Evolutionary conservation across 2,329 filamentous ascomycete species (phyloP), one percentile per base, ranked within the genome.

Genomic region (Nigrospora oryzae): DNA sequence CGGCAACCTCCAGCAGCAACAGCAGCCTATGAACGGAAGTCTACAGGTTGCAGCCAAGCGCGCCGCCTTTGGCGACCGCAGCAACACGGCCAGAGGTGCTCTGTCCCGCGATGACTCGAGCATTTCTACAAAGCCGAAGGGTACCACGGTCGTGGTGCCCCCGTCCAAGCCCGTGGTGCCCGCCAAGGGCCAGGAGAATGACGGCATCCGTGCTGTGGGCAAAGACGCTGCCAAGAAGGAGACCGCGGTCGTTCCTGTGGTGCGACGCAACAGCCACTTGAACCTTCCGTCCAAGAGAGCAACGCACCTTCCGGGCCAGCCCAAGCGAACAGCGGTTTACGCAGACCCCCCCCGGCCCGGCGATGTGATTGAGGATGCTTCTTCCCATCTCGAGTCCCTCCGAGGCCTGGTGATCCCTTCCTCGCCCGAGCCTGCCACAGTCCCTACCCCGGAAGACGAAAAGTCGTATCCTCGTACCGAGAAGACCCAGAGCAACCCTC

Each of bases 21-120:
- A n/a, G 39, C 71, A 71, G 53, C 57, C 77, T 48, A 61, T 74
- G 49, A 69, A 74, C 49, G 73, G 70, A 41, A 73, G 70, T 35
- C 65, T 83, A 51, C 87, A 83, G 63, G 74, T 74, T 44, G 73
- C 78, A 46, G 73, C 82, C 45, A 93, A 90, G 69, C 82, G 89
- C 53, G 81, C 83, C 50, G 87, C 81, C 12, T 89, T 94, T 64
- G 86, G 79, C 41, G 89, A 95, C 61, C 77, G 93, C 49, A 93
- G 86, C 71, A 91, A 90, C 58, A 81, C 47, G 68, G 49, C 47
- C 39, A 60, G 63, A 38, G 35, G 48, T 13, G 45, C 43, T 39
- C 40, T 46, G 45, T 52, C 30, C 36, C 47, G 17, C 47, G 51
- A 53, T 33, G 56, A 55, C 32, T 48, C 57, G 28, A 53, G 23